phyloP scores from a whole-genome alignment of 306 rosid genomes.

The Begonia peltatifolia region DNA sequence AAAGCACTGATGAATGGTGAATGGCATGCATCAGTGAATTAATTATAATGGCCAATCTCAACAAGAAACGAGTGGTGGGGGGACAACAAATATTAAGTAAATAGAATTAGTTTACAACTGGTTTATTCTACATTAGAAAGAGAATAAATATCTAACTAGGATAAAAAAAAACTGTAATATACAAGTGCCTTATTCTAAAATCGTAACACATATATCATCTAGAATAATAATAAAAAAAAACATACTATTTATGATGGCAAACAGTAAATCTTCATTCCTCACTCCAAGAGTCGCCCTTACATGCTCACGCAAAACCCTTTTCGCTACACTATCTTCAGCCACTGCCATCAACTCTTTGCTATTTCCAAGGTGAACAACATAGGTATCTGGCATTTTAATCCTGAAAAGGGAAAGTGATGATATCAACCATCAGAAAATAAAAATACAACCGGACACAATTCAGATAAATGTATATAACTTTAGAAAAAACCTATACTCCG shows the following conservation, averaged over 20 bases:
- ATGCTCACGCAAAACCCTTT: constrained; percentile 89
- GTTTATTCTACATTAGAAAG: no score
- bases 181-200: neutral
- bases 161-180: neutral
- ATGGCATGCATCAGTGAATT: no score
- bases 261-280: constrained; percentile 76
- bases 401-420: constrained; percentile 18
- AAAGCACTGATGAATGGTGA: no score
- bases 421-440: no score
- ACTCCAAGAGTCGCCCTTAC: constrained; percentile 81
- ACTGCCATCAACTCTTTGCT: constrained; percentile 95
- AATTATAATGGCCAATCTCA: no score
- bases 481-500: no score
- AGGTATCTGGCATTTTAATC: constrained; percentile 77
- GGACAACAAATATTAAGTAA: no score
- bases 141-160: no score
- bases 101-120: no score
- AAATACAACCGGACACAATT: no score
- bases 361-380: constrained; percentile 94
- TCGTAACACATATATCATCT: neutral
- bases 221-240: constrained; percentile 11
- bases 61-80: no score
- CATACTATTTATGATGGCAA: constrained; percentile 93
- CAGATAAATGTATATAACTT: no score
- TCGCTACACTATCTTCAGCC: constrained; percentile 76